Conservation (phyloP, 306 rosid species). For the Inga leiocalycina region DNA sequence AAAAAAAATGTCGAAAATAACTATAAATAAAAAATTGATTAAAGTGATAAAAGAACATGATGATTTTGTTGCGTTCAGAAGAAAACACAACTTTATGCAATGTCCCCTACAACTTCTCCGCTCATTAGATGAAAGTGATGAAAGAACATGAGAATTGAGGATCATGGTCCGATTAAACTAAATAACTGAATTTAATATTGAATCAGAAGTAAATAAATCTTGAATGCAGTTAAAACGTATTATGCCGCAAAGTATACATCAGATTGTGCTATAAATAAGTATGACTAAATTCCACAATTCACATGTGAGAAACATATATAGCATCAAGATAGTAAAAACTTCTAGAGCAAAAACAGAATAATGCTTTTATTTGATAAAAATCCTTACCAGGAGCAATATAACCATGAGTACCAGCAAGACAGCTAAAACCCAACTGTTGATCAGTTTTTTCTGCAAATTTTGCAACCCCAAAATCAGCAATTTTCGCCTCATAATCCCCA, state of each 20-base stretch:
- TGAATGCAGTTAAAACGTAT: no score
- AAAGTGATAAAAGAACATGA: not conserved
- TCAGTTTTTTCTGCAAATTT: constrained; percentile 63
- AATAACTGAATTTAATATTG: not conserved
- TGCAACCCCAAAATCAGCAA: constrained; percentile 97
- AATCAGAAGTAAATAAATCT: not conserved
- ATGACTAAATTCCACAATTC: not conserved
- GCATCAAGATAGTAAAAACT: constrained; percentile 11
- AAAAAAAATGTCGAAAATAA: not conserved
- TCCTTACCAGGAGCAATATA: constrained; percentile 95
- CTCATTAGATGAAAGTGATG: not conserved
- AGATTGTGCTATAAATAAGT: not conserved
- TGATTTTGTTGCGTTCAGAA: not conserved
- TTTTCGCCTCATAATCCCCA: constrained; percentile 74
- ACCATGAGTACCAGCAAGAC: constrained; percentile 89
- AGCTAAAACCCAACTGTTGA: constrained; percentile 59
- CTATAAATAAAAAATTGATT: not conserved
- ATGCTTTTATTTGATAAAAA: constrained; percentile 21
- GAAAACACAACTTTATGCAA: not conserved
- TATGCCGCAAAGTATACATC: not conserved
- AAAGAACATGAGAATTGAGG: not conserved
- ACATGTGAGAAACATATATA: not conserved
- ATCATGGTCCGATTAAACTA: not conserved
- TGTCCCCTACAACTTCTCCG: not conserved
- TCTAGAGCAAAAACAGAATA: constrained; percentile 13